Base-by-base conservation (phyloP, 768 basidiomycete species). In the Mycena galopus region DNA sequence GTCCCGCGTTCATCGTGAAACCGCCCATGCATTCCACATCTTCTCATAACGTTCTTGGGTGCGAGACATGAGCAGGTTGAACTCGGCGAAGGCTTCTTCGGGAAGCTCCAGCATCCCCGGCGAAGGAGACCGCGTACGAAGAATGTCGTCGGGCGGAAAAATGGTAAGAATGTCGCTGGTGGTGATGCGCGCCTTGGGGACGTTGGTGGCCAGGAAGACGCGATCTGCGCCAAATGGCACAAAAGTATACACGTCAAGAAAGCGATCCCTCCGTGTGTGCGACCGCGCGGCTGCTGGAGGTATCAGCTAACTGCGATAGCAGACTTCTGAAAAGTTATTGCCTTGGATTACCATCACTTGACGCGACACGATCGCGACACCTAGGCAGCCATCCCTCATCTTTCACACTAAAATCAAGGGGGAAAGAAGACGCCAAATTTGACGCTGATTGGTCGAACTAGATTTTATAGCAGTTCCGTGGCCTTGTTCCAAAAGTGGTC, bases 281-380 rank as follows among this genome's bases (percentile, higher is more conserved):
- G 88, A 84, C 57, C 89, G 88, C 21, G 86, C 83, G 56, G 89
- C 93, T 93, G 75, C 39, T 53, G 39, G 33, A 27, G 55, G 44
- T 58, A 33, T 67, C 29, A 29, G 25, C 50, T 56, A 58, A 63
- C 17, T 16, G 23, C 50, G 58, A 11, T 63, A 17, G n/a, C 29
- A 17, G 42, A 55, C n/a, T 50, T 47, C 59, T 55, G 37, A 39
- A 62, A 37, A 30, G 9, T 1, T 50, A 80, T 67, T 75, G 91
- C 93, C 89, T 89, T 91, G 90, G 29, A 93, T 89, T 71, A 94
- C 79, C 85, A 88, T 88, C 37, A 94, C 89, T 78, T 90, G 88
- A 76, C 88, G 89, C 74, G 90, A 89, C 56, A 93, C 90, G 69
- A 93, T 77, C 25, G 93, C 93, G 67, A 93, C 87, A 62, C 92